Conservation (phyloP, 2,329 filamentous ascomycete genomes). For the Neonectria ditissima region DNA sequence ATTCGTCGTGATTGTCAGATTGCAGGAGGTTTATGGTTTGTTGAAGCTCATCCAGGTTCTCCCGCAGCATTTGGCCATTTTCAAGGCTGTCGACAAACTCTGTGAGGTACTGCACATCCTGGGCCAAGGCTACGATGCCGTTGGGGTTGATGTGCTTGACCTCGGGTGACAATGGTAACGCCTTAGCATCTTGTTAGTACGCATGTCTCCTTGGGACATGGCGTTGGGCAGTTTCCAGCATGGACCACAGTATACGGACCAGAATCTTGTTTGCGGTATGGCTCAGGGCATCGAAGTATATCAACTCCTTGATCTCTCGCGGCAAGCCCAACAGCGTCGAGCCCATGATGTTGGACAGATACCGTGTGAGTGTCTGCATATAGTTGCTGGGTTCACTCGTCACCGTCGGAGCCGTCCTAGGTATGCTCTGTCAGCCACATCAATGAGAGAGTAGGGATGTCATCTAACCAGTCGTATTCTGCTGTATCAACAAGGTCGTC, state of each 20-base stretch:
- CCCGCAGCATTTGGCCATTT: conserved; percentile 84
- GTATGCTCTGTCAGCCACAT: conserved; percentile 32
- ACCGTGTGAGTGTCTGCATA: conserved; percentile 93
- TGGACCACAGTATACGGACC: conserved; percentile 55
- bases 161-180: conserved; percentile 79
- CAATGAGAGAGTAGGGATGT: not conserved
- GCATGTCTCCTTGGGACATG: not conserved
- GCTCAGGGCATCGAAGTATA: conserved; percentile 95
- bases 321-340: conserved; percentile 94
- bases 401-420: conserved; percentile 65
- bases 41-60: conserved; percentile 91
- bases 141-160: conserved; percentile 90
- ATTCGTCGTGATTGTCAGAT: conserved; percentile 92
- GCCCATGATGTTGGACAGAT: conserved; percentile 96
- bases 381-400: conserved; percentile 87
- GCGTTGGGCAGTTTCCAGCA: not conserved
- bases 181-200: conserved; percentile 56
- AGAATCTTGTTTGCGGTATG: conserved; percentile 91
- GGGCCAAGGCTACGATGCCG: conserved; percentile 82
- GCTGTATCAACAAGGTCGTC: conserved; percentile 97
- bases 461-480: conserved; percentile 87
- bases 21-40: conserved; percentile 93
- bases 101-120: conserved; percentile 86
- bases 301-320: conserved; percentile 94
- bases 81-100: conserved; percentile 89